These are phyloP conservation scores for Fraxinus nigra DNA, from an alignment of 305 asterid genomes.

Conservation along the genomic window DNA sequence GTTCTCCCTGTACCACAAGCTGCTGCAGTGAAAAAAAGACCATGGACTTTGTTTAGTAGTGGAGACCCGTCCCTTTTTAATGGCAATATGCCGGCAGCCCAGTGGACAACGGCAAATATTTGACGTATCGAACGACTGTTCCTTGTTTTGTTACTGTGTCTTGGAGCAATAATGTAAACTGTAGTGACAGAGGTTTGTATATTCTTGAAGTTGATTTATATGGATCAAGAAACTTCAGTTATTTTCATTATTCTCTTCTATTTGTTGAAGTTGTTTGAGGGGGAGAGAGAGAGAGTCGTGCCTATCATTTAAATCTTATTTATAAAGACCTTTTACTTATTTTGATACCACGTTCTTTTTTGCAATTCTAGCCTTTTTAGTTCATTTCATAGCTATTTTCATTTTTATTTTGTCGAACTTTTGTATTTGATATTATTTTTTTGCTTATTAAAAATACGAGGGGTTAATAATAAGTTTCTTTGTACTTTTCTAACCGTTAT, in stretches of 20 bases:
- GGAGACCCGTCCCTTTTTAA: slow-evolving; percentile 43
- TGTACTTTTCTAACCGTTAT: background rate
- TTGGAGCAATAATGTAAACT: background rate
- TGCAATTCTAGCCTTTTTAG: background rate
- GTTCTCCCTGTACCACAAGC: slow-evolving; percentile 37
- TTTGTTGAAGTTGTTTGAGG: background rate
- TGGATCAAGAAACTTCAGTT: background rate
- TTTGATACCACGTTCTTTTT: background rate
- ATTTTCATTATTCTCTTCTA: background rate
- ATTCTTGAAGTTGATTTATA: background rate
- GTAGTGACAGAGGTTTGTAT: background rate
- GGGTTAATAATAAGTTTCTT: background rate
- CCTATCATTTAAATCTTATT: background rate
- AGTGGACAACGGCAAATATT: slow-evolving; percentile 63
- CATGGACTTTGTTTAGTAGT: slow-evolving; percentile 36
- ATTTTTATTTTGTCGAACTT: background rate
- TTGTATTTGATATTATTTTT: background rate
- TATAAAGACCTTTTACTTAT: background rate
- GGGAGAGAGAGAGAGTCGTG: background rate
- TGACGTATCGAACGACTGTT: slow-evolving; percentile 26
- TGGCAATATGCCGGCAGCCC: slow-evolving; percentile 42
- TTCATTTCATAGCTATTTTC: background rate
- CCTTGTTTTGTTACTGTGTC: background rate
- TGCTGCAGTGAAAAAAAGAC: slow-evolving; percentile 54
- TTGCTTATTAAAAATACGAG: background rate